Base-by-base conservation (phyloP, 2,329 filamentous ascomycete genomes). In the Polychaeton citri region DNA sequence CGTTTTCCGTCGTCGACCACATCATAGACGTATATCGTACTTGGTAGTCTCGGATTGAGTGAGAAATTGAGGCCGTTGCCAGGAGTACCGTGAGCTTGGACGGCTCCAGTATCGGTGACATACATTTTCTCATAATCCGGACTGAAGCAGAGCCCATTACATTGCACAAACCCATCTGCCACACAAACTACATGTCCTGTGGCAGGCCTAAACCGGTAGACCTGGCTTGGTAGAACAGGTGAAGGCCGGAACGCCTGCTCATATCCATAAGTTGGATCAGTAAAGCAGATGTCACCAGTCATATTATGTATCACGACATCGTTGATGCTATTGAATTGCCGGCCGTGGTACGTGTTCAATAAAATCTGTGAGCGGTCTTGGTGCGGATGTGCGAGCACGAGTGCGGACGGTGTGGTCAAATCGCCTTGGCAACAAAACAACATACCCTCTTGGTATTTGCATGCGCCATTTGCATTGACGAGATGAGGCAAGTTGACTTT, bases 291-390 rank as follows among this genome's bases (percentile, higher is more conserved):
- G 4, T 41, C 38, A 9, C 42, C 42, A 38, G 65, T 74, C 19
- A 2, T 50, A 48, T 5, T 71, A 43, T 75, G 65, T 35, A 72
- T 51, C 2, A 62, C 59, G 0, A 69, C 60, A 37, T 77, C 73
- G 43, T 76, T 76, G 3, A 74, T 48, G 0, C 70, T 74, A 50
- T 66, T 73, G 54, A 76, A 76, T 30, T 71, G 48, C 63, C 71
- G 64, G n/a, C 74, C 73, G 32, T 70, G 70, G 50, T 62, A 78
- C 50, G 71, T 74, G 47, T 72, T 72, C 12, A 78, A 34, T 3
- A 78, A 54, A 0, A 30, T 24, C 19, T 37, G 21, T 2, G 40
- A 38, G 7, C 26, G 31, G 2, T 15, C 19, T 10, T 38, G 38
- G 5, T 5, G 12, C 2, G 45, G 45, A 34, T 47, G 38, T 5